Base-by-base conservation (phyloP, 164 flowering plant genomes). In the Umbellularia californica region DNA sequence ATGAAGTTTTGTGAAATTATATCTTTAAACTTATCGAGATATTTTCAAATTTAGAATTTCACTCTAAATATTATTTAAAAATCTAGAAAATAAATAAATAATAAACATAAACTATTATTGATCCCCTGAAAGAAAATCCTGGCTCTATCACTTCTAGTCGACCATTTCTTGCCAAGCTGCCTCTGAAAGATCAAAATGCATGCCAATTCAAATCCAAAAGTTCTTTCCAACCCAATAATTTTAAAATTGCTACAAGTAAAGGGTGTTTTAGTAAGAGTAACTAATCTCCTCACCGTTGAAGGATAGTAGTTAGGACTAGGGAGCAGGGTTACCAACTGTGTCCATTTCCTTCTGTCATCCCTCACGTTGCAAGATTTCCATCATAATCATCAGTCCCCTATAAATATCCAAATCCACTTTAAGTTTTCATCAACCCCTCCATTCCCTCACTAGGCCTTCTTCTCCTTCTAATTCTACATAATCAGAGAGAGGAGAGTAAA, bases 371-470 rank as follows among this genome's bases (percentile, higher is more conserved):
- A 55, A 20, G 17, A 12, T 51, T 50, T 50, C 41, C 63, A 24
- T 35, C 17, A 41, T 12, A 30, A n/a, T 14, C 17, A 20, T 72
- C 62, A 55, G 17, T 70, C 30, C 58, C 51, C 72, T 77, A 80
- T 80, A 80, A 64, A 77, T 68, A 58, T 70, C 62, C 17, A 33
- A 58, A 30, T 13, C 73, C 52, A 17, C 23, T 47, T 13, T 68
- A 28, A 23, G 28, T 13, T 73, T 76, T 73, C 75, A 70, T 70
- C 77, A 73, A 55, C n/a, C 60, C 20, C 5, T 55, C 60, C 4
- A 20, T 20, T 14, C 13, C 27, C n/a, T 55, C 60, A 15, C n/a
- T 55, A 15, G 19, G 17, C n/a, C 17, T 14, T 55, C n/a, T 5
- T 10, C 25, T 60, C 28, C 33, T 13, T 25, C 51, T 55, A 19